Conservation (phyloP, 345 rosid genomes). For the Salix suchowensis region DNA sequence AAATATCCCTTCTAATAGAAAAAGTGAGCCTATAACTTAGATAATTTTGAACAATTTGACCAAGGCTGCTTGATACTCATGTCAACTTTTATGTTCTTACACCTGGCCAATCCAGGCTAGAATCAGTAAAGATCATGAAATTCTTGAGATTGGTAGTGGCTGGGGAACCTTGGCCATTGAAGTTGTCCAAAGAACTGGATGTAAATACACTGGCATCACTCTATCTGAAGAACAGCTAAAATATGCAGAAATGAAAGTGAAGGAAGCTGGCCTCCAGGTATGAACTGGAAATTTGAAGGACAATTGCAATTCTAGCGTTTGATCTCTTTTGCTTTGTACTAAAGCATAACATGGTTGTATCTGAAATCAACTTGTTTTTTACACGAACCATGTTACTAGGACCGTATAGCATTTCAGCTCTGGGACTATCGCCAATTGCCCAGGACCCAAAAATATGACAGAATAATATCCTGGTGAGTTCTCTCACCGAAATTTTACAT, state of each 20-base stretch:
- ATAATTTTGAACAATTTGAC: not conserved
- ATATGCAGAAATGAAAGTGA: conserved; percentile 62
- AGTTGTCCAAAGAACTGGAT: conserved; percentile 77
- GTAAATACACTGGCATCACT: conserved; percentile 82
- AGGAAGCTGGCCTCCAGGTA: conserved; percentile 89
- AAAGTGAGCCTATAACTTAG: conserved; percentile 40
- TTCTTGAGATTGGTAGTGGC: conserved; percentile 88
- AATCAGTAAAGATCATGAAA: conserved; percentile 50
- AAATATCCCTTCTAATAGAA: conserved; percentile 60
- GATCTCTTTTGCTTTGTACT: too few species aligned
- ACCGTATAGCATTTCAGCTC: conserved; percentile 54
- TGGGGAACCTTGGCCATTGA: conserved; percentile 93
- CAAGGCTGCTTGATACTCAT: not conserved
- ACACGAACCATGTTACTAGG: conserved; percentile 30
- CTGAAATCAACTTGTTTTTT: not conserved
- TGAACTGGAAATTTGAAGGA: not conserved
- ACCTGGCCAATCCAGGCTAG: conserved; percentile 40
- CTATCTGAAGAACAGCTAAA: conserved; percentile 70
- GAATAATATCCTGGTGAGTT: conserved; percentile 79
- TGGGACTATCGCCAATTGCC: conserved; percentile 78
- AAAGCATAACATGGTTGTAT: not conserved
- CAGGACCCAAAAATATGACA: conserved; percentile 49
- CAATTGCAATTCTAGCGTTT: not conserved
- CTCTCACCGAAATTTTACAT: not conserved
- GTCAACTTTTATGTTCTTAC: not conserved